These are phyloP conservation scores for Sonneratia caseolaris DNA, from an alignment of 345 rosid species.

Conservation along the genomic window DNA sequence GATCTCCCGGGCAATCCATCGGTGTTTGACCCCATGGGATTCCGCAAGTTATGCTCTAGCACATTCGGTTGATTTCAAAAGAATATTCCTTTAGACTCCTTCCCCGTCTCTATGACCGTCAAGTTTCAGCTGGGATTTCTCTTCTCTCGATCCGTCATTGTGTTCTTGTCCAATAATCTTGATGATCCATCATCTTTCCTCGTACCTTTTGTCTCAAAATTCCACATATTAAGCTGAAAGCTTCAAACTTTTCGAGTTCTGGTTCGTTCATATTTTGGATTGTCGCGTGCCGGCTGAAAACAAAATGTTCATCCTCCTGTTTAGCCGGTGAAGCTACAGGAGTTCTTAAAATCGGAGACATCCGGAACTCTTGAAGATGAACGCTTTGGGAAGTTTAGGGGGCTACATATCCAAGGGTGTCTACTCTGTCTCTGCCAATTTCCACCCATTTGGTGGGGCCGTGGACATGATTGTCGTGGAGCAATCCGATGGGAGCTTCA, in stretches of 20 bases:
- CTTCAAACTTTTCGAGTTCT: background rate
- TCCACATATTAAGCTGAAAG: background rate
- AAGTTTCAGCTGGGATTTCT: background rate
- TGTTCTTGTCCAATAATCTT: background rate
- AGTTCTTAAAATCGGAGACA: background rate
- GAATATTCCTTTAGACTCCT: background rate
- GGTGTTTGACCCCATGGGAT: background rate
- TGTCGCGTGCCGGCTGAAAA: background rate
- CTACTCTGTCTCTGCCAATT: slow-evolving; percentile 64
- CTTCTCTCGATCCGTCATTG: background rate
- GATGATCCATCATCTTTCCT: background rate
- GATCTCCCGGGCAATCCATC: background rate
- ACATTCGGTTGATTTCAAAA: background rate
- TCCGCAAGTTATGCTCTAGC: background rate
- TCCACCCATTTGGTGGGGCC: slow-evolving; percentile 96
- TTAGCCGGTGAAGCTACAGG: background rate
- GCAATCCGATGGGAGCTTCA: slow-evolving; percentile 87
- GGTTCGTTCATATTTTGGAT: background rate
- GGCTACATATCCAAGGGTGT: slow-evolving; percentile 77
- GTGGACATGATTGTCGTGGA: slow-evolving; percentile 92
- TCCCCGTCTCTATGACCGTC: background rate
- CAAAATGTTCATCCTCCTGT: slow-evolving; percentile 1
- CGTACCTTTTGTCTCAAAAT: background rate
- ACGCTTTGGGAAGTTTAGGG: slow-evolving; percentile 77
- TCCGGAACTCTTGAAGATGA: slow-evolving; percentile 28